These are phyloP conservation scores for Fusarium globosum DNA, from an alignment of 2,329 filamentous ascomycete genomes.

Conservation along the genomic window DNA sequence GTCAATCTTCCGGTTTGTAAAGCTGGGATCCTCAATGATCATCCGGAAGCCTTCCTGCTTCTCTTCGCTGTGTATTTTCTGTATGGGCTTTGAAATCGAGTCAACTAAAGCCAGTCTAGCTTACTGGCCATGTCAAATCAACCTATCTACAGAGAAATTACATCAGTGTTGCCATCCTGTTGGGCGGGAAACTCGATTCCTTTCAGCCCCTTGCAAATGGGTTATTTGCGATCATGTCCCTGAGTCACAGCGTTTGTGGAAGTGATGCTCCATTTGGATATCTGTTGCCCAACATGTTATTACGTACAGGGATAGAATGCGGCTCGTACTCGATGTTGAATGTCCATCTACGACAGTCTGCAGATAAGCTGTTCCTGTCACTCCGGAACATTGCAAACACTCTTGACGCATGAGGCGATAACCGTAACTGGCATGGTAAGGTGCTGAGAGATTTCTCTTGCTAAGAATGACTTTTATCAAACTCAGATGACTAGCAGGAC, in stretches of 20 bases:
- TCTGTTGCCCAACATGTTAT: neutral
- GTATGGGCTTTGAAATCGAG: too few relatives aligned
- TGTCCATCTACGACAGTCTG: neutral
- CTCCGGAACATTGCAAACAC: neutral
- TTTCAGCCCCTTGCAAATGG: neutral
- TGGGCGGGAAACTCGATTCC: too few relatives aligned
- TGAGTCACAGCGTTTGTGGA: neutral
- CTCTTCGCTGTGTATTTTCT: too few relatives aligned
- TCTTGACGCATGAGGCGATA: neutral
- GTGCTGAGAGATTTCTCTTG: too few relatives aligned
- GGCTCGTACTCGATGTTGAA: neutral
- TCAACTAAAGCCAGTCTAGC: too few relatives aligned
- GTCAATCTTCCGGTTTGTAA: neutral
- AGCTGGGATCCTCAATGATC: neutral
- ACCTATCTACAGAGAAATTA: too few relatives aligned
- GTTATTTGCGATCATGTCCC: fast-evolving
- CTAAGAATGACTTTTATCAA: neutral
- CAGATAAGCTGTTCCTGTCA: neutral
- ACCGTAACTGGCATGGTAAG: neutral
- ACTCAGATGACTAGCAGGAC: neutral
- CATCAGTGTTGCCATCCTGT: too few relatives aligned
- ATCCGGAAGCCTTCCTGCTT: too few relatives aligned
- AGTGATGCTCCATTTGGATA: neutral
- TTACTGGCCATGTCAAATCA: too few relatives aligned
- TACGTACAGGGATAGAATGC: neutral